Base-by-base conservation (phyloP, 495 filamentous ascomycete species). In the Parmelia sp. region DNA sequence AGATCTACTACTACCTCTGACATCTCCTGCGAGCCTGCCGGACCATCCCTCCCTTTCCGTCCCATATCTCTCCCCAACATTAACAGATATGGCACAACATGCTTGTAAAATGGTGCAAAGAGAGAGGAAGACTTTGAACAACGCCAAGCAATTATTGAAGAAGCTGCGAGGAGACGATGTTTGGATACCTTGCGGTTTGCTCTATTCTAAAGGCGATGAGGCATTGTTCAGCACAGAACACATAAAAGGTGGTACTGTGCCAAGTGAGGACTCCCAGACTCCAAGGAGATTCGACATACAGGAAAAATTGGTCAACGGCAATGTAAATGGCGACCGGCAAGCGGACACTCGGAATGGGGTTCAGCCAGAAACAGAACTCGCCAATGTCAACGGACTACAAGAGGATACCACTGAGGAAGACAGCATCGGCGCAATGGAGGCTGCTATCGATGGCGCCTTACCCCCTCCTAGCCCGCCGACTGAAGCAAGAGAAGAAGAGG, bases 1-100 rank as follows among this genome's bases (percentile, higher is more conserved):
- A 96, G 93, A 90, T 60, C 82, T 97, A 47, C 84, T 99, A 17
- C 89, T 89, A 47, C 94, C 94, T 31, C 76, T 97, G 59, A 95
- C 91, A 61, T 82, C 91, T 61, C 88, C 91, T 29, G 89, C 91
- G 58, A 90, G 96, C 73, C 82, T 99, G 39, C 85, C 90, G 6
- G 81, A 76, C 44, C 94, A 99, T 71, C 92, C 92, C 65, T 88
- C 90, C 4, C 74, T 96, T 59, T 91, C 91, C 39, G 82, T 86
- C 69, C 84, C 92, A 1, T 97, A 95, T 75, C 88, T 78, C 3
- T 92, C 90, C 14, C 86, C 85, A 64, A 88, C 89, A 6, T 81
- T 99, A n/a, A 85, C 84, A 49, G 83, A 93, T 35, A 85, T 99
- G 74, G 85, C 86, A 15, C 78, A 80, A 44, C 83, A 92, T 40